These are phyloP conservation scores for Tieghemiomyces parasiticus DNA, from an alignment of 192 early-diverging fungal genomes.

Conservation along the genomic window DNA sequence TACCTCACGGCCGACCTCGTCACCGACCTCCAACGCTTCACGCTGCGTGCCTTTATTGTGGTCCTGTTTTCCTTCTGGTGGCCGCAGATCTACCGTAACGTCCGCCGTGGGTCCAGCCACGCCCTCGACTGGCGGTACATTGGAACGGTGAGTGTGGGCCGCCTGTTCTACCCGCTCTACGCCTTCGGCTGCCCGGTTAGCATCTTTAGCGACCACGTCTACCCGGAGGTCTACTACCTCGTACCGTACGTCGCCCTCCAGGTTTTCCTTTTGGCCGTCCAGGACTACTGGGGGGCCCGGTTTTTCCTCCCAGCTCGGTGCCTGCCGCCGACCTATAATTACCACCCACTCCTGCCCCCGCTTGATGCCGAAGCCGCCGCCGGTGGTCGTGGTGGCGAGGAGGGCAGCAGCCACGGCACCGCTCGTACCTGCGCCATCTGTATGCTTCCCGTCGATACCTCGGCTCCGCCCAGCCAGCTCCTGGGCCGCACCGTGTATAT, in stretches of 20 bases:
- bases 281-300: slow-evolving; percentile 51
- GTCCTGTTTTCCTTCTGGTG: slow-evolving; percentile 58
- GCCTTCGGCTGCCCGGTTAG: slow-evolving; percentile 30
- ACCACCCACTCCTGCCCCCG: slow-evolving; percentile 40
- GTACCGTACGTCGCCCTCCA: slow-evolving; percentile 41
- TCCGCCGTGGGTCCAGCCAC: slow-evolving; percentile 40
- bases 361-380: slow-evolving; percentile 27
- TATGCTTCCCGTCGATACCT: slow-evolving; percentile 31
- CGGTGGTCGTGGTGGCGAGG: slow-evolving; percentile 2
- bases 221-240: slow-evolving; percentile 33
- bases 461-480: slow-evolving; percentile 17
- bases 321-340: slow-evolving; percentile 50
- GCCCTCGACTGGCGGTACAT: slow-evolving; percentile 41
- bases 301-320: slow-evolving; percentile 56
- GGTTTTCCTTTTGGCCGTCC: slow-evolving; percentile 36
- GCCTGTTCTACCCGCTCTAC: slow-evolving; percentile 45
- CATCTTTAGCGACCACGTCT: slow-evolving; percentile 19
- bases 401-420: slow-evolving; percentile 13
- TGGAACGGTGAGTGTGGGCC: slow-evolving; percentile 34
- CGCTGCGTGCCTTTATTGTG: slow-evolving; percentile 26
- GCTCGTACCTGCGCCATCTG: slow-evolving; percentile 52
- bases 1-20: slow-evolving; percentile 38
- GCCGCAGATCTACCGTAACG: slow-evolving; percentile 64
- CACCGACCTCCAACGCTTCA: slow-evolving; percentile 26
- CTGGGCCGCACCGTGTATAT: slow-evolving; percentile 41